Evolutionary conservation across 2,329 filamentous ascomycete genomes (phyloP), one percentile per base, ranked within the genome.

Genomic region (Sporothrix protearum): DNA sequence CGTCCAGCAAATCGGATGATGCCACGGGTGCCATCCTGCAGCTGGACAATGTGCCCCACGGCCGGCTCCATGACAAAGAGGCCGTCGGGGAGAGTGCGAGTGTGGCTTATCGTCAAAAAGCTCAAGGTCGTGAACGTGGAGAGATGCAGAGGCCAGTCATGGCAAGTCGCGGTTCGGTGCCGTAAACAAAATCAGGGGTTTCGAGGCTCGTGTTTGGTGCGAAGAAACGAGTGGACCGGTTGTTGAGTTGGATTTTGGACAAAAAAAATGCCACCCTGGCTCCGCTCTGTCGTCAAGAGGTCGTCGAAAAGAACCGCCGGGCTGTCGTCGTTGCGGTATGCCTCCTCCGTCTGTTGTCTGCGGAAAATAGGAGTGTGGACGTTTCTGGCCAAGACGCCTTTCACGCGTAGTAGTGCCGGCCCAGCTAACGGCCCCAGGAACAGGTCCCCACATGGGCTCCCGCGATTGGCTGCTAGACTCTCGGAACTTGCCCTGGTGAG

Each of bases 1-100:
- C 86, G 83, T 77, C 96, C 96, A 73, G 93, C 84, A 81, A 92
- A 99, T 77, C 92, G 92, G 75, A 99, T 87, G 73, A 87, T 87
- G 76, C 88, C 96, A 76, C 87, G 87, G 76, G 91, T 90, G 77
- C 91, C 91, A 81, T 97, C 92, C 77, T 86, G 88, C 76, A 97
- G 89, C 81, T 90, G 89, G 80, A 98, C 88, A 74, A 87, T 88
- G 82, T 96, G 92, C 77, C 93, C 94, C 73, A 84, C 80, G 77
- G 83, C 84, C 77, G 88, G 83, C 74, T 88, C 86, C 78, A 86
- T 83, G 63, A 14, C 25, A 12, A 16, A 6, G 16, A 5, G 16
- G 16, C 45, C 45, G 61, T 33, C 16, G 42, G 7, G 3, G 7
- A n/a, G 9, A 22, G 25, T 12, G 33, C 10, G 28, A 30, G n/a